Evolutionary conservation across 1,284 basidiomycete genomes (phyloP).

Genomic region (Ustilago trichophora): DNA sequence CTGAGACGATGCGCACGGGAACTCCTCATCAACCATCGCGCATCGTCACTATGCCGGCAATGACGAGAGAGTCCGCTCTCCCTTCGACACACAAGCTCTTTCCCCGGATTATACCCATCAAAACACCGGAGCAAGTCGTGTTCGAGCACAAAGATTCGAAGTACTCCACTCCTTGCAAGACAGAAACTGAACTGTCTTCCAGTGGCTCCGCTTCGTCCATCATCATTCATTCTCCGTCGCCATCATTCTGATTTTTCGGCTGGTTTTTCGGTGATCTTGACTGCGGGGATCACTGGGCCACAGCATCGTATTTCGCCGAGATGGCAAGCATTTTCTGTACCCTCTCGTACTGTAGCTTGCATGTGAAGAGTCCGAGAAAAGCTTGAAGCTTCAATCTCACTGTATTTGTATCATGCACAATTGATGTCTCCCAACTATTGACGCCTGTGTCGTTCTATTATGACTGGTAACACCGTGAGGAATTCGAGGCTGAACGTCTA

Average conservation of each 20-base stretch:
- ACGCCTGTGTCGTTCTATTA: too few relatives aligned
- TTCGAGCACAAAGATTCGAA: neutral
- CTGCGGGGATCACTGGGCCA: too few relatives aligned
- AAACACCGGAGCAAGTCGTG: neutral
- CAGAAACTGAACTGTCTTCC: neutral
- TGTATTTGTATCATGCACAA: constrained; percentile 5
- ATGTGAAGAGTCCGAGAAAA: too few relatives aligned
- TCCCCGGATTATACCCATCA: neutral
- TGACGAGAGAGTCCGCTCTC: neutral
- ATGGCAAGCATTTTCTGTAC: too few relatives aligned
- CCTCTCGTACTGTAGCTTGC: too few relatives aligned
- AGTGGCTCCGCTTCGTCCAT: constrained; percentile 25
- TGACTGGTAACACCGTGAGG: too few relatives aligned
- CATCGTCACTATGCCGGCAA: constrained; percentile 23
- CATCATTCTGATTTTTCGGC: neutral
- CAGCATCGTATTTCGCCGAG: too few relatives aligned
- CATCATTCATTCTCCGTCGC: constrained; percentile 17
- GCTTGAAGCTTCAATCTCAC: neutral
- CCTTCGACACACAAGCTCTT: neutral
- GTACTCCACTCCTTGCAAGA: neutral
- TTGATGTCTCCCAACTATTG: neutral
- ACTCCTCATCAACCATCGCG: constrained; percentile 6
- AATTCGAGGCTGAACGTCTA: too few relatives aligned
- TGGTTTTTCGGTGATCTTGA: too few relatives aligned
- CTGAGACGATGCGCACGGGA: neutral